Percentiles rank a stretch among this genome's conserved stretches.
phyloP scores from a whole-genome alignment of 257 asterid genomes.

The Mentha longifolia region DNA sequence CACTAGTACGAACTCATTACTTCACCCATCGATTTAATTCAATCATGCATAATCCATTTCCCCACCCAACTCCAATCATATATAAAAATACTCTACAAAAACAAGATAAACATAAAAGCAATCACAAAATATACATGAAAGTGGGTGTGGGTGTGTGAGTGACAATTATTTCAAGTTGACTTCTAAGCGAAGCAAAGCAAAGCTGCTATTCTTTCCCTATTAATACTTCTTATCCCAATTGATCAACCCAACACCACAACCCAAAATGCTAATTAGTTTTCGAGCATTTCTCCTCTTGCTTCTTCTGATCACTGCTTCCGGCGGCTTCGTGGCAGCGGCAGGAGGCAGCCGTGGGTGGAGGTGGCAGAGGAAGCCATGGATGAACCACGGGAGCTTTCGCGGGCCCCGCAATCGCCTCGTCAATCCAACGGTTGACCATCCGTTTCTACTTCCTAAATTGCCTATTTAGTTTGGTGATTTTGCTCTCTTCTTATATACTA shows the following conservation, averaged over 20 bases:
- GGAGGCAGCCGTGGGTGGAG: conserved; percentile 31
- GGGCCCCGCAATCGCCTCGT: conserved; percentile 53
- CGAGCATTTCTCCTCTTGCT: conserved; percentile 43
- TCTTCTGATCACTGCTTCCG: conserved; percentile 41
- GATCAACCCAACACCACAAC: neutral
- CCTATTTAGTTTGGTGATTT: conserved; percentile 36
- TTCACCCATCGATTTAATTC: too few relatives aligned
- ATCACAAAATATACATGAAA: neutral
- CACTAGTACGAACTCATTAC: too few relatives aligned
- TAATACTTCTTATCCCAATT: conserved; percentile 14
- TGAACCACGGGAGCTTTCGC: conserved; percentile 70
- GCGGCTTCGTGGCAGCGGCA: conserved; percentile 29
- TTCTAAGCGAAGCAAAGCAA: conserved; percentile 59
- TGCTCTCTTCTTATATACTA: neutral
- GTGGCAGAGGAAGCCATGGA: conserved; percentile 51
- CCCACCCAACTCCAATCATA: too few relatives aligned
- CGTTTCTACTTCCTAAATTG: conserved; percentile 42
- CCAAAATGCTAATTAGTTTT: conserved; percentile 36
- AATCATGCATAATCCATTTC: too few relatives aligned
- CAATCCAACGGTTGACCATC: conserved; percentile 44
- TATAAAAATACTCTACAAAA: conserved; percentile 19
- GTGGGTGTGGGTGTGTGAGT: conserved; percentile 20
- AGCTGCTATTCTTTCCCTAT: conserved; percentile 39
- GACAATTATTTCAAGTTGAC: conserved; percentile 42
- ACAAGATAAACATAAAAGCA: conserved; percentile 21